Evolutionary conservation across 2,329 filamentous ascomycete genomes (phyloP).

Genomic region (Phyllosticta ampelicida): DNA sequence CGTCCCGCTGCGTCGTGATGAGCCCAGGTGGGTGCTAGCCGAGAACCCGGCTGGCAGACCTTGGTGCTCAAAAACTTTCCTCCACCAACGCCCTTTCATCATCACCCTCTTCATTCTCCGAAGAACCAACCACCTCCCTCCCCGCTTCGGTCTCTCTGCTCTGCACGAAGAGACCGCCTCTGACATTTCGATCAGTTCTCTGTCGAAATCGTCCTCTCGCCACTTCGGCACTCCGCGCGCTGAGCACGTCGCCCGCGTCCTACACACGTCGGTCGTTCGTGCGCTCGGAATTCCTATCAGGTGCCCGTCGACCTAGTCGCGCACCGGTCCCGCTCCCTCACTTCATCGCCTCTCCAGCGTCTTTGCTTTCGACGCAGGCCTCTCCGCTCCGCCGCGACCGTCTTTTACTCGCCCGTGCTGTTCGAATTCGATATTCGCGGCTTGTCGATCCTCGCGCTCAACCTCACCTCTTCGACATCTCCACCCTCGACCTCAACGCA

Average conservation of each 20-base stretch:
- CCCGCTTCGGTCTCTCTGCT: conserved; percentile 6
- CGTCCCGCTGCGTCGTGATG: neutral
- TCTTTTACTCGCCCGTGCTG: conserved; percentile 12
- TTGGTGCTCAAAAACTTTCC: conserved; percentile 10
- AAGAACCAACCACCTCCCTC: conserved; percentile 8
- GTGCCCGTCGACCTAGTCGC: neutral
- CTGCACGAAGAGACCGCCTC: conserved; percentile 20
- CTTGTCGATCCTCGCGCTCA: neutral
- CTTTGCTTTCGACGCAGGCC: conserved; percentile 3
- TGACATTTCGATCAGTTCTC: conserved; percentile 26
- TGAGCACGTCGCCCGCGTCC: conserved; percentile 1
- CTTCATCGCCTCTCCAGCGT: conserved; percentile 8
- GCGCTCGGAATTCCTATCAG: conserved; percentile 13
- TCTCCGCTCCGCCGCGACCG: conserved; percentile 14
- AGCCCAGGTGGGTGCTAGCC: neutral
- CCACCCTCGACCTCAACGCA: conserved; percentile 14
- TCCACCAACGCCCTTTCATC: conserved; percentile 10
- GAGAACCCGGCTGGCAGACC: neutral
- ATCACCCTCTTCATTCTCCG: conserved; percentile 2
- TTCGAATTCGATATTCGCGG: conserved; percentile 25
- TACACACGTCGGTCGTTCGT: conserved; percentile 10
- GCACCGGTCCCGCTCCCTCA: conserved; percentile 8
- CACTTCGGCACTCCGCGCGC: neutral
- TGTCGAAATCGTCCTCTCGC: conserved; percentile 24
- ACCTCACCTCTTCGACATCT: conserved; percentile 2